A percentile compares a stretch with the other conserved stretches of the same genome.
phyloP scores from a whole-genome alignment of 352 stramenopile species.

The Hyphochytrium catenoides region DNA sequence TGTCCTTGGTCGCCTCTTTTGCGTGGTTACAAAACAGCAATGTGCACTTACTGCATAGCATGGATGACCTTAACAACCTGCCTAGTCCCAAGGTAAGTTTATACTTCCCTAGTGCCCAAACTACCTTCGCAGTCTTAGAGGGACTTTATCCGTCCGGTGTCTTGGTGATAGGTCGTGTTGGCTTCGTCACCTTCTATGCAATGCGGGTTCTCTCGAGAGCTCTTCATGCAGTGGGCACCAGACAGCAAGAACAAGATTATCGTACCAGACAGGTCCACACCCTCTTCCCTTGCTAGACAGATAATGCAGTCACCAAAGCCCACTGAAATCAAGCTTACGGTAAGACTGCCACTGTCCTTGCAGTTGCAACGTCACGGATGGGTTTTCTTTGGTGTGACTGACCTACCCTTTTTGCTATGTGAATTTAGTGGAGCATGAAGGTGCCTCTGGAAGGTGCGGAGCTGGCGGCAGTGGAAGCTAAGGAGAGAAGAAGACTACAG shows the following conservation, averaged over 20 bases:
- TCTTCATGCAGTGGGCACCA: conserved; percentile 51
- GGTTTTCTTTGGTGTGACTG: conserved; percentile 1
- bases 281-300: conserved; percentile 33
- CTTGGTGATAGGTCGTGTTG: conserved; percentile 41
- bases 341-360: conserved; percentile 27
- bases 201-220: conserved; percentile 49
- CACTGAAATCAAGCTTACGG: conserved; percentile 19
- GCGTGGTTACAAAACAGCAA: no score
- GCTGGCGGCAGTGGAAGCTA: conserved; percentile 53
- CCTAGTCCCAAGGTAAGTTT: conserved; percentile 38
- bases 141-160: no score
- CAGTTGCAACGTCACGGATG: not conserved
- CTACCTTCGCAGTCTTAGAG: conserved; percentile 1
- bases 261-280: conserved; percentile 33
- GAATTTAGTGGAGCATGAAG: not conserved
- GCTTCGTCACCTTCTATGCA: conserved; percentile 45
- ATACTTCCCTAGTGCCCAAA: not conserved
- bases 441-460: conserved; percentile 38
- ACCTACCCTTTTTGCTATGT: not conserved
- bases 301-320: conserved; percentile 29
- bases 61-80: conserved; percentile 59
- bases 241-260: conserved; percentile 53
- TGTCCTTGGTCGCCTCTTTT: no score
- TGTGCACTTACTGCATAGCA: conserved; percentile 52
- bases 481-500: conserved; percentile 46